phyloP scores from a whole-genome alignment of 2,329 filamentous ascomycete species.

The Paecilomyces sp. region DNA sequence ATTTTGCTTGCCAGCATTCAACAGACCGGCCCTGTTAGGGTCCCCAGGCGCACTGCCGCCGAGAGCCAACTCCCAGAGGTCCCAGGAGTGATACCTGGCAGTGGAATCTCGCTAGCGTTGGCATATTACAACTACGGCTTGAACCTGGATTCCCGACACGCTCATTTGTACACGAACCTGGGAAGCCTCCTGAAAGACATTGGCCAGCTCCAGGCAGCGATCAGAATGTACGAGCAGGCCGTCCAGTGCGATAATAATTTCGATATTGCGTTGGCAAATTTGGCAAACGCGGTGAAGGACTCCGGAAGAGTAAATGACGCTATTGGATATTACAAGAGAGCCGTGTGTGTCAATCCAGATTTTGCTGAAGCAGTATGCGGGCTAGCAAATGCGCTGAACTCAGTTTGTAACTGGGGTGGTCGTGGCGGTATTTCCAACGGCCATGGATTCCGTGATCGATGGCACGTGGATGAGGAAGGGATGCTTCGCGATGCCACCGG shows the following conservation, averaged over 20 bases:
- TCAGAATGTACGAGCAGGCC: slow-evolving; percentile 94
- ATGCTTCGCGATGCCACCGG: slow-evolving; percentile 69
- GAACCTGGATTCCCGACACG: slow-evolving; percentile 76
- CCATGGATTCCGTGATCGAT: slow-evolving; percentile 69
- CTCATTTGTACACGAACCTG: slow-evolving; percentile 93
- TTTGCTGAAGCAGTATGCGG: slow-evolving; percentile 97
- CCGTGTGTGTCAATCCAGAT: slow-evolving; percentile 84
- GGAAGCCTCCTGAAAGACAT: slow-evolving; percentile 95
- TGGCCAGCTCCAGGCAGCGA: slow-evolving; percentile 82
- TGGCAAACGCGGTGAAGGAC: slow-evolving; percentile 97
- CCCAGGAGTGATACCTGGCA: slow-evolving; percentile 76
- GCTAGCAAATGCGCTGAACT: slow-evolving; percentile 88
- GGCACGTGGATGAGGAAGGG: slow-evolving; percentile 83
- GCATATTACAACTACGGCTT: slow-evolving; percentile 95
- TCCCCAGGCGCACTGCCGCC: slow-evolving; percentile 14
- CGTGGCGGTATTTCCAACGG: slow-evolving; percentile 78
- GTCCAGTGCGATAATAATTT: slow-evolving; percentile 90
- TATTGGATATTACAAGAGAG: slow-evolving; percentile 83
- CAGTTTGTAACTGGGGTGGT: slow-evolving; percentile 89
- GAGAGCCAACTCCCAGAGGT: slow-evolving; percentile 46
- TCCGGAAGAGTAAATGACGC: slow-evolving; percentile 88
- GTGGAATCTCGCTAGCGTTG: slow-evolving; percentile 78
- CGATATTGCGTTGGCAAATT: slow-evolving; percentile 91
- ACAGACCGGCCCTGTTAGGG: slow-evolving; percentile 49
- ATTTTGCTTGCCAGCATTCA: slow-evolving; percentile 94